These are phyloP conservation scores for Cubamyces sp. DNA, from an alignment of 768 basidiomycete genomes.

Conservation along the genomic window DNA sequence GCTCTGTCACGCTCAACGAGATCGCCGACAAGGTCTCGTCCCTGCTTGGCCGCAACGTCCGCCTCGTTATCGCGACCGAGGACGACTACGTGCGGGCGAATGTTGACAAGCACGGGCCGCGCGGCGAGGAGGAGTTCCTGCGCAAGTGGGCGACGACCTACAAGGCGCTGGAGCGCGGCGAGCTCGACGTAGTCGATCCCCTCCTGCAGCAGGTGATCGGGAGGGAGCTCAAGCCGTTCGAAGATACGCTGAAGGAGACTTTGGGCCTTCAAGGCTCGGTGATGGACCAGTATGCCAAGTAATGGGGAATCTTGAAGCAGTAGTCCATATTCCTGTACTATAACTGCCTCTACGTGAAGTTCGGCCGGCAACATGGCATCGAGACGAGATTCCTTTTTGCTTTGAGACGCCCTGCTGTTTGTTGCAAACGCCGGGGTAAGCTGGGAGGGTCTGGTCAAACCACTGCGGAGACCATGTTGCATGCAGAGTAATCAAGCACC, in stretches of 20 bases:
- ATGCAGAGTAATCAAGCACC: no score
- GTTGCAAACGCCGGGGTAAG: no score
- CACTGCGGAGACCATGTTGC: no score
- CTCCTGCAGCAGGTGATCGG: slow-evolving; percentile 35
- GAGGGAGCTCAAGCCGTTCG: slow-evolving; percentile 33
- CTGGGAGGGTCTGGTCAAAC: no score
- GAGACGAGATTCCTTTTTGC: not conserved
- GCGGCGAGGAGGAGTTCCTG: slow-evolving; percentile 33
- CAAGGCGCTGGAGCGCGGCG: slow-evolving; percentile 35
- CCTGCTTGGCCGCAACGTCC: slow-evolving; percentile 26
- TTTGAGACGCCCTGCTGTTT: slow-evolving; percentile 15
- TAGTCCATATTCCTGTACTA: not conserved
- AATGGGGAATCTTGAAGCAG: not conserved
- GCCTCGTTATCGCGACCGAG: slow-evolving; percentile 28
- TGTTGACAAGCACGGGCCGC: slow-evolving; percentile 19
- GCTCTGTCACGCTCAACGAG: slow-evolving; percentile 32
- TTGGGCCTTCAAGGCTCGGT: slow-evolving; percentile 14
- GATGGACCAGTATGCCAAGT: slow-evolving; percentile 31
- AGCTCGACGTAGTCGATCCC: slow-evolving; percentile 35
- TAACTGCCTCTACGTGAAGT: not conserved
- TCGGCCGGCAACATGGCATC: not conserved
- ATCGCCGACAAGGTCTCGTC: slow-evolving; percentile 31
- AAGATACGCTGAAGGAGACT: slow-evolving; percentile 32
- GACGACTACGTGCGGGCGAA: slow-evolving; percentile 35
- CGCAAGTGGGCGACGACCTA: slow-evolving; percentile 38